Conservation (phyloP, 2,329 filamentous ascomycete genomes). For the Sarocladiaceae sp. region DNA sequence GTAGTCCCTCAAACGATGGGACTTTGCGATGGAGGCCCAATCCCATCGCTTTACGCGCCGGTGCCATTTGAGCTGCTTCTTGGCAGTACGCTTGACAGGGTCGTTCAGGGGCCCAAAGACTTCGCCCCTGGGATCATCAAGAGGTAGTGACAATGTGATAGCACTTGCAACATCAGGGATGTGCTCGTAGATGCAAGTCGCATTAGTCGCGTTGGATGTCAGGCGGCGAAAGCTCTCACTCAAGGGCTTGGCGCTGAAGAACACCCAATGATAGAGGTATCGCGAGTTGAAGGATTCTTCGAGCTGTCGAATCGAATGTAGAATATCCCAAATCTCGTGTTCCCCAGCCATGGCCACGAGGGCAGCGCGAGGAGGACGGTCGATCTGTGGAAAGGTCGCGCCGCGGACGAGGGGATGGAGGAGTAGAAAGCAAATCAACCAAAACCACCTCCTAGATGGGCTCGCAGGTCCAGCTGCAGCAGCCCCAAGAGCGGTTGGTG, state of each 20-base stretch:
- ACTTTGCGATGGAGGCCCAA: conserved; percentile 75
- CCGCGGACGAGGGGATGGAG: conserved; percentile 17
- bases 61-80: conserved; percentile 10
- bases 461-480: neutral
- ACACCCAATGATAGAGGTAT: conserved; percentile 83
- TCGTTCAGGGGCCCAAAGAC: neutral
- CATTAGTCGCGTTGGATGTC: conserved; percentile 65
- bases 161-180: conserved; percentile 21
- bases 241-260: conserved; percentile 80
- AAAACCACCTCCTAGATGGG: conserved; percentile 7
- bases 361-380: conserved; percentile 24
- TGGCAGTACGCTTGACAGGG: neutral
- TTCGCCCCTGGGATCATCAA: conserved; percentile 19
- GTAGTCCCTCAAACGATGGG: conserved; percentile 61
- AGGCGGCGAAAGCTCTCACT: conserved; percentile 69
- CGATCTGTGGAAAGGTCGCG: conserved; percentile 15
- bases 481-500: neutral
- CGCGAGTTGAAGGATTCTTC: conserved; percentile 65
- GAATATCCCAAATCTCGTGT: conserved; percentile 23
- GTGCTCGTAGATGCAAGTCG: conserved; percentile 66
- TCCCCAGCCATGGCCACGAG: conserved; percentile 27
- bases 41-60: conserved; percentile 83
- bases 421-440: conserved; percentile 17
- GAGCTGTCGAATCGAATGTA: conserved; percentile 51
- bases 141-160: neutral